Conservation (phyloP, 2,329 filamentous ascomycete species). For the Apiospora kogelbergensis region DNA sequence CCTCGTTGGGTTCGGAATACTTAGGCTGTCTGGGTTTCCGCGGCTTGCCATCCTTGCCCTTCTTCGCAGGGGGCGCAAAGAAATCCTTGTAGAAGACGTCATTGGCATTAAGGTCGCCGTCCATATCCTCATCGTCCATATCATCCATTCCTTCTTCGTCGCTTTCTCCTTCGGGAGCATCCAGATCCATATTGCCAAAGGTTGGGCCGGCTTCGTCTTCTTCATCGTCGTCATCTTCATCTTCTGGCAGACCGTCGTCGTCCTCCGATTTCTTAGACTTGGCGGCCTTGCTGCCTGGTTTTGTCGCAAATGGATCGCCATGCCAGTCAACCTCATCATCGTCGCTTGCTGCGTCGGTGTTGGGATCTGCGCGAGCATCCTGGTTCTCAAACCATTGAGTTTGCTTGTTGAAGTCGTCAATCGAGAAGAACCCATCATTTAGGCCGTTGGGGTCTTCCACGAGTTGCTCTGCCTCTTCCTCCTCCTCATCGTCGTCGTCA, state of each 20-base stretch:
- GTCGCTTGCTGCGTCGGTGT: slow-evolving; percentile 73
- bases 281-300: slow-evolving; percentile 19
- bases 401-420: slow-evolving; percentile 95
- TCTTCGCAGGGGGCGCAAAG: slow-evolving; percentile 81
- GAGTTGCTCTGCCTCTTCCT: slow-evolving; percentile 54
- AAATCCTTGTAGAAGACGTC: slow-evolving; percentile 91
- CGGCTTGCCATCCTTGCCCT: slow-evolving; percentile 56
- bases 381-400: slow-evolving; percentile 86
- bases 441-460: slow-evolving; percentile 77
- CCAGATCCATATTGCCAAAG: slow-evolving; percentile 76
- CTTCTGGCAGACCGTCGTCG: slow-evolving; percentile 33
- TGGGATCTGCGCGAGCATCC: slow-evolving; percentile 74
- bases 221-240: slow-evolving; percentile 56
- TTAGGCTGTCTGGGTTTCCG: slow-evolving; percentile 40
- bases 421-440: slow-evolving; percentile 97
- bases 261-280: slow-evolving; percentile 39
- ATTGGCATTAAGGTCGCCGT: slow-evolving; percentile 69
- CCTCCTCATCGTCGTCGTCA: slow-evolving; percentile 48
- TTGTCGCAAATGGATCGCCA: slow-evolving; percentile 65
- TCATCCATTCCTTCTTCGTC: slow-evolving; percentile 62
- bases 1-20: slow-evolving; percentile 50
- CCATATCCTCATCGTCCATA: slow-evolving; percentile 55
- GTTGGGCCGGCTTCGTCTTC: slow-evolving; percentile 78
- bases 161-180: slow-evolving; percentile 69
- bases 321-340: slow-evolving; percentile 90